phyloP scores from a whole-genome alignment of 441 rosid species.

The Mallotus japonicus region DNA sequence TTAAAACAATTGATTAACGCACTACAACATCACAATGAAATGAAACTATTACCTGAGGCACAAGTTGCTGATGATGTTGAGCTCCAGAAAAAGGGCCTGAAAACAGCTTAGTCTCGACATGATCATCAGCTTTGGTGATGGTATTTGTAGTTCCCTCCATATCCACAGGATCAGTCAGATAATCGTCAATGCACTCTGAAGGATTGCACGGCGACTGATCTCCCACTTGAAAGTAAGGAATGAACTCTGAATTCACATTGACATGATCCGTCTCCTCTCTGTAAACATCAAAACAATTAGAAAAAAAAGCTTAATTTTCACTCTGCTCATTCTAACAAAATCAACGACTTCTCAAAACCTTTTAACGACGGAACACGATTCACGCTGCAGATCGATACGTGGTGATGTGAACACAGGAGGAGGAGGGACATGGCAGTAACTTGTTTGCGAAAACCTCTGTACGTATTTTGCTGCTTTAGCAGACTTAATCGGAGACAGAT shows the following conservation, averaged over 20 bases:
- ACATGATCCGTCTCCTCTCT: constrained; percentile 25
- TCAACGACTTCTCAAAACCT: constrained; percentile 22
- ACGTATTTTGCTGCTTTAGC: constrained; percentile 16
- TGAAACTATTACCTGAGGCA: constrained; percentile 16
- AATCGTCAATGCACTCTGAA: constrained; percentile 26
- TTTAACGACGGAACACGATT: constrained; percentile 13
- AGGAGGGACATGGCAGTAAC: constrained; percentile 21
- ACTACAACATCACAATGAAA: neutral
- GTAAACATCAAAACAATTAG: constrained; percentile 2
- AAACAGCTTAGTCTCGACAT: constrained; percentile 15
- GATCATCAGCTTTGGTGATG: constrained; percentile 12
- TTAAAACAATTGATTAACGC: neutral
- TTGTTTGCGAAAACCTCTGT: constrained; percentile 20
- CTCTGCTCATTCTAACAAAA: too few relatives aligned
- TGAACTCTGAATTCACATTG: neutral
- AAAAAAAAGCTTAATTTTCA: neutral
- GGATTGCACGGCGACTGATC: constrained; percentile 20
- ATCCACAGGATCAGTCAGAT: constrained; percentile 25
- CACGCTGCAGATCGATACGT: constrained; percentile 19
- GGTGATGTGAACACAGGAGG: constrained; percentile 36
- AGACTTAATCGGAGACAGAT: constrained; percentile 37
- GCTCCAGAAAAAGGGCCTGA: constrained; percentile 6
- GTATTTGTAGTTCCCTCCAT: constrained; percentile 12
- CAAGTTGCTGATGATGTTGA: neutral
- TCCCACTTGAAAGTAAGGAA: constrained; percentile 17